Base-by-base conservation (phyloP, 2,329 filamentous ascomycete species). In the Nannizzia gypsea region DNA sequence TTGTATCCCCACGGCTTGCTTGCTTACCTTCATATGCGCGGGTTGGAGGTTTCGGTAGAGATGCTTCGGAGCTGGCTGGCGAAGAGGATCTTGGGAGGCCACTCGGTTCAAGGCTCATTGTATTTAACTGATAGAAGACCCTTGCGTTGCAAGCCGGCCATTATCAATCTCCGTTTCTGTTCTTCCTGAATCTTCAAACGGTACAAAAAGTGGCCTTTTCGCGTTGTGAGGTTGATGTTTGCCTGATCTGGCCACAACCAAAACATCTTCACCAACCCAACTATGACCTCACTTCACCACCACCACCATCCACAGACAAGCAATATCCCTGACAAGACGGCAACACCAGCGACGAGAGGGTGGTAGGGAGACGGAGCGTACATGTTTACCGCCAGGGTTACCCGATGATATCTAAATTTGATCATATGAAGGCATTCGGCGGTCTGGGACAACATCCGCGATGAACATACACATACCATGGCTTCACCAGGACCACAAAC, bases 11-110 rank as follows among this genome's bases (percentile, higher is more conserved):
- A 17, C 17, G 40, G 34, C n/a, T n/a, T n/a, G n/a, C n/a, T 22
- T 42, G 57, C 63, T 71, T 81, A 95, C 90, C 88, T 76, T 86
- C 84, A 69, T 89, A 85, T 62, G 87, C 80, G 71, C 86, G 86
- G 73, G 85, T 86, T 73, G 88, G 87, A 82, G 87, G 87, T 77
- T 88, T 86, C 71, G 87, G 84, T 64, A 84, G 64, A 87, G 89
- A 71, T 88, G 88, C 87, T 64, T 89, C 89, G 72, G 90, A 93
- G 80, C 87, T 91, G 71, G 89, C 84, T 68, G 90, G 90, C 64
- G 90, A 93, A 66, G 72, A 70, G 60, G 73, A 73, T 69, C 73
- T 72, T 66, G 70, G 68, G 68, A 74, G 70, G 64, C 67, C 69
- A 67, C 68, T 70, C 57, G 72, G 69, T 71, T 75, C 73, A 70